phyloP scores from a whole-genome alignment of 768 basidiomycete species.

The Rhizopogon vulgaris region DNA sequence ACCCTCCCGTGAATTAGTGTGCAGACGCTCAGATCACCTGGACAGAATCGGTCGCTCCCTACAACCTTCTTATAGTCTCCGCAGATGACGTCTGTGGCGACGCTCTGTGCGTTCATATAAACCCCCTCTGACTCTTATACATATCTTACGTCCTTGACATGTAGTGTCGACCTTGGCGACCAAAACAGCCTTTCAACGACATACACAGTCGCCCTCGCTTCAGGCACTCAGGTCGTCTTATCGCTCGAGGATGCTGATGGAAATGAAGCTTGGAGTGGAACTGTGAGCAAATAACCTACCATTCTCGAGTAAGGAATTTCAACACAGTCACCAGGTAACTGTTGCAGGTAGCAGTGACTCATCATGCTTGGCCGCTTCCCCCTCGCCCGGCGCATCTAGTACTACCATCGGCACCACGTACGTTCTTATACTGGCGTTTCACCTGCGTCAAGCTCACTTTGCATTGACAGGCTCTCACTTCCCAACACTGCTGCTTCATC shows the following conservation, averaged over 20 bases:
- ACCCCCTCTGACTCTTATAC: neutral
- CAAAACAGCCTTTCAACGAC: slow-evolving; percentile 35
- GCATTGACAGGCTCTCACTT: slow-evolving; percentile 1
- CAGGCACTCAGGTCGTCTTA: slow-evolving; percentile 43
- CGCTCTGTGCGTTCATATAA: slow-evolving; percentile 42
- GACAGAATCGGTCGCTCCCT: slow-evolving; percentile 41
- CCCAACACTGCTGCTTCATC: neutral
- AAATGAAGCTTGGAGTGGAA: slow-evolving; percentile 62
- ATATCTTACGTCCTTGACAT: slow-evolving; percentile 4
- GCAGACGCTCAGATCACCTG: slow-evolving; percentile 43
- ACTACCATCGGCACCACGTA: slow-evolving; percentile 1
- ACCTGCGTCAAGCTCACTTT: slow-evolving; percentile 5
- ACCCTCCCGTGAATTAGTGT: slow-evolving; percentile 40
- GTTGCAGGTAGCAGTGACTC: slow-evolving; percentile 29
- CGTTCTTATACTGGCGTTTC: neutral
- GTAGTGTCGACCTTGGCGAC: slow-evolving; percentile 57
- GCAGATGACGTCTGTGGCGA: slow-evolving; percentile 52
- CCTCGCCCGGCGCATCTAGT: slow-evolving; percentile 4
- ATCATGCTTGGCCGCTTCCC: slow-evolving; percentile 28
- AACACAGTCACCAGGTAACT: slow-evolving; percentile 23
- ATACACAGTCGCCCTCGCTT: slow-evolving; percentile 36
- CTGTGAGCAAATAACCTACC: slow-evolving; percentile 33
- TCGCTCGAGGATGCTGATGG: slow-evolving; percentile 47
- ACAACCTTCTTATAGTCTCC: slow-evolving; percentile 52
- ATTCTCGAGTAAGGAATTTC: neutral